Evolutionary conservation across 2,329 filamentous ascomycete species (phyloP), one percentile per base, ranked within the genome.

Genomic region (Pestalotiopsis fici): DNA sequence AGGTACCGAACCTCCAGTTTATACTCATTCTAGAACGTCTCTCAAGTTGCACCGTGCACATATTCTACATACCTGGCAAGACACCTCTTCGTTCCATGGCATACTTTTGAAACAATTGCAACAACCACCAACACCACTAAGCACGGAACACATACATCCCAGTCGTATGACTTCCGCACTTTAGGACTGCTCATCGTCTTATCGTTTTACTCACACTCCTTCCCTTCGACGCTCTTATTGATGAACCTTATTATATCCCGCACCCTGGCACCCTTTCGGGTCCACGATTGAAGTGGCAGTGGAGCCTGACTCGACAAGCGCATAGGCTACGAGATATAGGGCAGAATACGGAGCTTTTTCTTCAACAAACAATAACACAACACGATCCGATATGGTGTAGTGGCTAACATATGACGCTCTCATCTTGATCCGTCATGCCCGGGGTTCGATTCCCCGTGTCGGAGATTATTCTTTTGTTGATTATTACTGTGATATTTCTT

Each of bases 371-470:
- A 57, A 15, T 23, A 57, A 23, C 4, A 57, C 2, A 57, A 28
- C 57, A 39, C 57, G 37, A n/a, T 77, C 76, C 76, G 76, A 77
- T 76, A 75, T 75, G 79, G 74, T 77, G 74, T 74, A 74, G 74
- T 77, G 76, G 76, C 71, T 71, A 77, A 78, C 76, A 78, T 78
- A 74, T 76, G 73, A 75, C 75, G 76, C 76, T 78, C 76, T 78
- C 76, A 77, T 66, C 39, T 60, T 43, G 54, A 61, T 61, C 72
- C 72, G 72, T 71, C 69, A 71, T 72, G 73, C 73, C 69, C 72
- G 71, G 72, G 73, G 73, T 74, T 74, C 72, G 72, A 74, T 73
- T 74, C 73, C 73, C 72, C 72, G 73, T 69, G 70, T 73, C 72
- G 72, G 72, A 74, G 71, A 21, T 25, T 5, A 21, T 60, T 60